Base-by-base conservation (phyloP, 2,329 filamentous ascomycete genomes). In the Botrytis hyacinthi region DNA sequence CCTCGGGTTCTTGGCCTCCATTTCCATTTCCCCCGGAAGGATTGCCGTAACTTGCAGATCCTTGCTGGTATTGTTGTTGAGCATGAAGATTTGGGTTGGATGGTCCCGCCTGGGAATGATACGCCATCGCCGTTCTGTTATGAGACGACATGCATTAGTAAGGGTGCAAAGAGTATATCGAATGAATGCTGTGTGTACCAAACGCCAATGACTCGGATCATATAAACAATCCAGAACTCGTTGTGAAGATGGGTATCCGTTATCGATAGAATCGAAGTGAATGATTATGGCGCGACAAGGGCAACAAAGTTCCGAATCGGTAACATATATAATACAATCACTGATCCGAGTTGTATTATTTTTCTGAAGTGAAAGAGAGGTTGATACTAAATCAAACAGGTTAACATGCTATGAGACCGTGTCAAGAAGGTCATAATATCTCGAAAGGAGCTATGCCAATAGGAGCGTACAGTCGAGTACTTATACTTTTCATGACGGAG, bases 91-190 rank as follows among this genome's bases (percentile, higher is more conserved):
- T 69, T 32, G 65, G 62, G 62, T 54, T 68, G 60, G 71, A 72
- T 48, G 71, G 71, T 18, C 71, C 71, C 37, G 71, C 71, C n/a
- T 72, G 71, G n/a, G 71, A 72, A 35, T 72, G 62, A 44, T 72
- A 72, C 35, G 71, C 71, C 71, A 72, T 72, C 40, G 40, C 71
- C 62, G 67, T 60, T 72, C 71, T 72, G n/a, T 32, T 20, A 48
- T 54, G 22, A 51, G 61, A 72, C 35, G 71, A 67, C 6, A n/a
- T 42, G 71, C 32, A 59, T 72, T 60, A 72, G 71, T 65, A 59
- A 42, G 20, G 8, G 54, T 37, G 35, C 20, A 29, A 26, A 44
- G n/a, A n/a, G 40, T 35, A 37, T 60, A 37, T 60, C 16, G 14
- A n/a, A 35, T 20, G 32, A 37, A 40, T 35, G n/a, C 68, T 69